phyloP scores from a whole-genome alignment of 2,329 filamentous ascomycete species.

The Penicillium sp. region DNA sequence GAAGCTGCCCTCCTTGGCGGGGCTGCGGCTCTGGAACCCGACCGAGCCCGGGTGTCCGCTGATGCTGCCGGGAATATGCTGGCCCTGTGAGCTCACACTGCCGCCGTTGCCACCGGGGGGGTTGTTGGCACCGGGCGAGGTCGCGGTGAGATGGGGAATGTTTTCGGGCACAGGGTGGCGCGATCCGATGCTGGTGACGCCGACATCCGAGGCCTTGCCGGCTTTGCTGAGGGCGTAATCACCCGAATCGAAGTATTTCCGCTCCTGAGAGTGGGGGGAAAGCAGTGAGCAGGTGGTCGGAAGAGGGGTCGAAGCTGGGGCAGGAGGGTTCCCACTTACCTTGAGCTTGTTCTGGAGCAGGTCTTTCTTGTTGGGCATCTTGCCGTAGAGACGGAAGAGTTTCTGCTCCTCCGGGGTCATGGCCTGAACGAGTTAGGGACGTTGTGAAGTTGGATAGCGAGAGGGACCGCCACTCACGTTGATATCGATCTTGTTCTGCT shows the following conservation, averaged over 20 bases:
- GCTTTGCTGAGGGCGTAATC: slow-evolving; percentile 97
- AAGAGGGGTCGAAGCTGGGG: not conserved
- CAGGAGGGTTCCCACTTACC: slow-evolving; percentile 39
- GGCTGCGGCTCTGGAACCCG: slow-evolving; percentile 65
- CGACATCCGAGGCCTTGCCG: slow-evolving; percentile 90
- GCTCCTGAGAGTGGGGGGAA: slow-evolving; percentile 58
- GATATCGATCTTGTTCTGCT: slow-evolving; percentile 98
- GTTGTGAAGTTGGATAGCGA: not conserved
- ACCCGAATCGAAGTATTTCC: slow-evolving; percentile 97
- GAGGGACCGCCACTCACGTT: slow-evolving; percentile 63
- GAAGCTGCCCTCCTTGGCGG: slow-evolving; percentile 87
- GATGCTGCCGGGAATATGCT: slow-evolving; percentile 45
- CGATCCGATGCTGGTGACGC: slow-evolving; percentile 88
- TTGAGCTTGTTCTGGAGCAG: slow-evolving; percentile 97
- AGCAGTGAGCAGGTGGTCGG: not conserved
- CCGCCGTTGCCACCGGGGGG: slow-evolving; percentile 32
- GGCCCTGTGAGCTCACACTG: slow-evolving; percentile 33
- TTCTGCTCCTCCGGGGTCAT: slow-evolving; percentile 93
- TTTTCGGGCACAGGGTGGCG: slow-evolving; percentile 94
- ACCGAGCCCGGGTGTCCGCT: slow-evolving; percentile 40
- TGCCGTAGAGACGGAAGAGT: slow-evolving; percentile 95
- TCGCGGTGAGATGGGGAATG: slow-evolving; percentile 82
- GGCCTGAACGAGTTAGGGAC: slow-evolving; percentile 56
- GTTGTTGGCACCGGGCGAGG: slow-evolving; percentile 47
- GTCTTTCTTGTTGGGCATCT: slow-evolving; percentile 93